Conservation (phyloP, 1,284 basidiomycete species). For the Nidula niveotomentosa region DNA sequence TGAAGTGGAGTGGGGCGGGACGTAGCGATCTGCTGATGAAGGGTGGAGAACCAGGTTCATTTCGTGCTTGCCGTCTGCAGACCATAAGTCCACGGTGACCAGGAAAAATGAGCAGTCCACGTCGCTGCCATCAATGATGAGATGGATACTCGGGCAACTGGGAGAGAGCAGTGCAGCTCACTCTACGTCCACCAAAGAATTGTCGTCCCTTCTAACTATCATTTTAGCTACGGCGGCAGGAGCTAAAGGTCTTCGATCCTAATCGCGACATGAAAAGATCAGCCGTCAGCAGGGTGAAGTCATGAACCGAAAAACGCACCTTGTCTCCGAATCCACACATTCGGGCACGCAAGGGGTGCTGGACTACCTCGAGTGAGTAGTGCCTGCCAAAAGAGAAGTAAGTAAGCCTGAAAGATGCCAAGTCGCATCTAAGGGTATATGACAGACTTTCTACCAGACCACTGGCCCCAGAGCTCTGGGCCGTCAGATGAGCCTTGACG, state of each 20-base stretch:
- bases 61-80: slow-evolving; percentile 74
- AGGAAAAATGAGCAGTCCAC: slow-evolving; percentile 86
- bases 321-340: slow-evolving; percentile 97
- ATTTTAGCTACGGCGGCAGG: slow-evolving; percentile 87
- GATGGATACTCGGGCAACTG: slow-evolving; percentile 11
- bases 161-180: slow-evolving; percentile 36
- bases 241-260: slow-evolving; percentile 90
- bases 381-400: slow-evolving; percentile 41
- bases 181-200: slow-evolving; percentile 75
- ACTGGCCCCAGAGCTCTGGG: slow-evolving; percentile 56
- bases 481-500: slow-evolving; percentile 29
- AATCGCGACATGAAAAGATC: not conserved
- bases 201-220: slow-evolving; percentile 68
- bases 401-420: not conserved
- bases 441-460: slow-evolving; percentile 59
- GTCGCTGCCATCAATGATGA: slow-evolving; percentile 48
- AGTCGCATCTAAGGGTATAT: not conserved
- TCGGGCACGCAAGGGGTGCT: slow-evolving; percentile 84
- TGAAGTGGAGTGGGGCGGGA: slow-evolving; percentile 45
- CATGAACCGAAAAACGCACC: slow-evolving; percentile 39
- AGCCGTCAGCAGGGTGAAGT: slow-evolving; percentile 14
- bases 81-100: slow-evolving; percentile 89
- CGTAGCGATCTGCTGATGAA: slow-evolving; percentile 71
- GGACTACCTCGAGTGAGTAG: slow-evolving; percentile 81
- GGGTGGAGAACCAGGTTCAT: slow-evolving; percentile 88